Percentiles rank a stretch among this genome's conserved stretches.
These are phyloP conservation scores for Vanderwaltozyma tropicalis DNA, from an alignment of 805 yeast species.

Conservation along the genomic window DNA sequence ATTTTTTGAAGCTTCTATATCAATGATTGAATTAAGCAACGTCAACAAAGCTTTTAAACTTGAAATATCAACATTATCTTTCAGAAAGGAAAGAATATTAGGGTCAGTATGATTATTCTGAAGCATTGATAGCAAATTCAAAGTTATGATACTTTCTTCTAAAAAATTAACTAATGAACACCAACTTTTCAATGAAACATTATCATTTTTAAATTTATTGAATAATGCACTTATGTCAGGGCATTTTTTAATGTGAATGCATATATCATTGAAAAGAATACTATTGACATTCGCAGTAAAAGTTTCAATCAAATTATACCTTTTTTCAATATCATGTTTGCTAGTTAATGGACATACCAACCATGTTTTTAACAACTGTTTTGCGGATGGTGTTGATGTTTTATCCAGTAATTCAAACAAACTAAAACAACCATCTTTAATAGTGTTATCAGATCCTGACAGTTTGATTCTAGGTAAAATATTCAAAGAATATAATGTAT, in stretches of 20 bases:
- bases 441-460: conserved; percentile 8
- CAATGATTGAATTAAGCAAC: conserved; percentile 17
- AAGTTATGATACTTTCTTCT: conserved; percentile 10
- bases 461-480: conserved; percentile 13
- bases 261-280: conserved; percentile 14
- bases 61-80: conserved; percentile 5
- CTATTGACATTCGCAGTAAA: conserved; percentile 17
- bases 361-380: conserved; percentile 26
- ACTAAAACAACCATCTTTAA: conserved; percentile 12
- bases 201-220: conserved; percentile 19
- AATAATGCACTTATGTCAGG: conserved; percentile 24
- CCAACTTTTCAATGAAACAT: conserved; percentile 25
- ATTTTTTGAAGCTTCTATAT: conserved; percentile 29
- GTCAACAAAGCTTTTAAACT: conserved; percentile 6
- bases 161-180: conserved; percentile 19
- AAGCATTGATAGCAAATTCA: conserved; percentile 6
- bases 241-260: conserved; percentile 14
- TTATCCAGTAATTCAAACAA: conserved; percentile 11
- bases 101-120: conserved; percentile 1
- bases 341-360: conserved; percentile 28
- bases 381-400: conserved; percentile 26
- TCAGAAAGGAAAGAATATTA: conserved; percentile 9
- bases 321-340: conserved; percentile 17
- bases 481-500: conserved; percentile 16
- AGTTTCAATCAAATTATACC: conserved; percentile 23